A percentile compares a stretch with the other conserved stretches of the same genome.
Evolutionary conservation across 1,139 yeast species (phyloP).

Genomic region (Meyerozyma guilliermondii): DNA sequence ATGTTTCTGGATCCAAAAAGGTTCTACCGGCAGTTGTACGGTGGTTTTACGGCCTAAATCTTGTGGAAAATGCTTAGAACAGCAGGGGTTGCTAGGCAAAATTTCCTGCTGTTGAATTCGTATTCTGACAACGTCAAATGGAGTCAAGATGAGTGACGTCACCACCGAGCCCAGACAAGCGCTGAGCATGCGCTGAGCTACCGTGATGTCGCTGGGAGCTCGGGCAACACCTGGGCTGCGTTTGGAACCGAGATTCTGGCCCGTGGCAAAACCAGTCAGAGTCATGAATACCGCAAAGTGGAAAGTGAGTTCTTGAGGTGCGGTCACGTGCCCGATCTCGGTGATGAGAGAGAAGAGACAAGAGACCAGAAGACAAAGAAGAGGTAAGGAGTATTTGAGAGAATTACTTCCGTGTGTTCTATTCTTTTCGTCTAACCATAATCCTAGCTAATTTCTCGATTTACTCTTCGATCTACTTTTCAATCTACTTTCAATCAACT

Average conservation of each 20-base stretch:
- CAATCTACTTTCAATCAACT: not conserved
- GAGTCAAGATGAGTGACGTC: slow-evolving; percentile 83
- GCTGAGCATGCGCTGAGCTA: slow-evolving; percentile 71
- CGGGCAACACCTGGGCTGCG: not conserved
- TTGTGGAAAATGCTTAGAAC: slow-evolving; percentile 14
- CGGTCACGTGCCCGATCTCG: slow-evolving; percentile 1
- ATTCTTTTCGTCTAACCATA: too few species aligned
- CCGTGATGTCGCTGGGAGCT: slow-evolving; percentile 30
- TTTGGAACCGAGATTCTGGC: not conserved
- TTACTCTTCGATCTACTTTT: not conserved
- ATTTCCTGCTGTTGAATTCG: slow-evolving; percentile 86
- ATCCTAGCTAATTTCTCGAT: too few species aligned
- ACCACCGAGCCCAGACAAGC: slow-evolving; percentile 90
- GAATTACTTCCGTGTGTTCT: too few species aligned
- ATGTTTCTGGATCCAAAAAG: slow-evolving; percentile 40
- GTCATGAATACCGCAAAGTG: not conserved
- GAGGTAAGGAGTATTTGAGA: too few species aligned
- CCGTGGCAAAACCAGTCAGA: not conserved
- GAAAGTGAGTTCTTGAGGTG: not conserved
- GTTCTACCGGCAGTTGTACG: slow-evolving; percentile 11
- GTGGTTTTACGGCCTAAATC: slow-evolving; percentile 6
- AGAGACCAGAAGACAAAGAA: too few species aligned
- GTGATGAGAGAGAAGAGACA: not conserved
- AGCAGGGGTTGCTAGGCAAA: slow-evolving; percentile 34
- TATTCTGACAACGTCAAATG: slow-evolving; percentile 89